Evolutionary conservation across 192 early-diverging fungal species (phyloP).

Genomic region (Coemansia sp.): DNA sequence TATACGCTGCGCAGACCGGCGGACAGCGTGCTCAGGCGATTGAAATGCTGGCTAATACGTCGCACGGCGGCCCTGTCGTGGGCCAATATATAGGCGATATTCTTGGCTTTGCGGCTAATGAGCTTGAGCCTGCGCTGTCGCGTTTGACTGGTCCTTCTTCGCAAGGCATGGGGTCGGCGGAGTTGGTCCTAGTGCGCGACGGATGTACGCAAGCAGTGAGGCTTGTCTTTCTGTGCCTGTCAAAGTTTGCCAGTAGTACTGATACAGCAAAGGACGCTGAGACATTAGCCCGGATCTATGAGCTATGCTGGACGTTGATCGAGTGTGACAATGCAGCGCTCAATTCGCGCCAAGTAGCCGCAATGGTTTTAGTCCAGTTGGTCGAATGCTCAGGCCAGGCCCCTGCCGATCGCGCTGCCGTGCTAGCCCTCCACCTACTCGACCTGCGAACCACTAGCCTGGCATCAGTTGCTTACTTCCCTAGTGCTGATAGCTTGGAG

Average conservation of each 20-base stretch:
- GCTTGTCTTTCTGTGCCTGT: constrained; percentile 40
- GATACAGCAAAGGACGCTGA: constrained; percentile 3
- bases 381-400: constrained; percentile 42
- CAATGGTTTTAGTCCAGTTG: constrained; percentile 44
- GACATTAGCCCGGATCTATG: constrained; percentile 28
- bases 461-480: constrained; percentile 9
- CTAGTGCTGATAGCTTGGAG: constrained; percentile 3
- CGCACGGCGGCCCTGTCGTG: constrained; percentile 33
- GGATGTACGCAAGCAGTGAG: constrained; percentile 46
- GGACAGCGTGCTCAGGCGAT: constrained; percentile 41
- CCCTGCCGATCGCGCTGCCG: constrained; percentile 13
- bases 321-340: constrained; percentile 26
- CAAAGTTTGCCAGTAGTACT: neutral
- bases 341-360: constrained; percentile 49
- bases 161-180: constrained; percentile 31
- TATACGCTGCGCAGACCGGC: constrained; percentile 27
- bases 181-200: constrained; percentile 35
- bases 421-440: constrained; percentile 29
- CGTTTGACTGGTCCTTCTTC: constrained; percentile 10
- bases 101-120: constrained; percentile 20
- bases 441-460: constrained; percentile 13
- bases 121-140: constrained; percentile 23
- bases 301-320: constrained; percentile 40
- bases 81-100: constrained; percentile 35
- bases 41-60: constrained; percentile 31